A percentile compares a stretch with the other conserved stretches of the same genome.
These are phyloP conservation scores for Nissolia schottii DNA, from an alignment of 306 rosid species.

Conservation along the genomic window DNA sequence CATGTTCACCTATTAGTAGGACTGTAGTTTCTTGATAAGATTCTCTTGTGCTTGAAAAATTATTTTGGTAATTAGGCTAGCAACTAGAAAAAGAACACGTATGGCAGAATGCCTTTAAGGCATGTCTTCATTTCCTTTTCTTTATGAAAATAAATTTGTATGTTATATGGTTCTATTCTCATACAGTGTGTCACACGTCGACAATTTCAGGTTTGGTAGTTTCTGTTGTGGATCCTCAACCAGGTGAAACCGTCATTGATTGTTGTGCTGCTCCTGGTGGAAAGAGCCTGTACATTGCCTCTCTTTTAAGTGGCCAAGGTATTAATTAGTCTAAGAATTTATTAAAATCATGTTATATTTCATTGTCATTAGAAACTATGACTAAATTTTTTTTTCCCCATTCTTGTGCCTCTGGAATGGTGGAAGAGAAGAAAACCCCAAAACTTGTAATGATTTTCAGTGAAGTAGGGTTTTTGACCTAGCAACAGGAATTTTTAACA, in stretches of 20 bases:
- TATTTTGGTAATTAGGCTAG: background rate
- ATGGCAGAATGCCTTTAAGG: background rate
- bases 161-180: conserved; percentile 2
- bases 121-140: background rate
- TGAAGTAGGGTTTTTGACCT: background rate
- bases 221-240: conserved; percentile 77
- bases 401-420: too few relatives aligned
- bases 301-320: conserved; percentile 76
- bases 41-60: conserved; percentile 7
- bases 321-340: conserved; percentile 9
- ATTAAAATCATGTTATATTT: background rate
- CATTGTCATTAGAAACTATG: background rate
- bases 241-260: conserved; percentile 65
- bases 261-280: conserved; percentile 99
- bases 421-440: background rate
- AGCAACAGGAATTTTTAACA: background rate
- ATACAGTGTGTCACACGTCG: conserved; percentile 8
- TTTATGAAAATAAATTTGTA: background rate
- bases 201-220: conserved; percentile 64
- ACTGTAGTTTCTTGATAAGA: background rate
- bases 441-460: background rate
- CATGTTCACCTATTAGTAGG: background rate
- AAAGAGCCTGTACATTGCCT: conserved; percentile 79
- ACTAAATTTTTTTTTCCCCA: background rate
- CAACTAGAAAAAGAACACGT: background rate